These are phyloP conservation scores for Debaryomyces hansenii DNA, from an alignment of 805 yeast species.

Conservation along the genomic window DNA sequence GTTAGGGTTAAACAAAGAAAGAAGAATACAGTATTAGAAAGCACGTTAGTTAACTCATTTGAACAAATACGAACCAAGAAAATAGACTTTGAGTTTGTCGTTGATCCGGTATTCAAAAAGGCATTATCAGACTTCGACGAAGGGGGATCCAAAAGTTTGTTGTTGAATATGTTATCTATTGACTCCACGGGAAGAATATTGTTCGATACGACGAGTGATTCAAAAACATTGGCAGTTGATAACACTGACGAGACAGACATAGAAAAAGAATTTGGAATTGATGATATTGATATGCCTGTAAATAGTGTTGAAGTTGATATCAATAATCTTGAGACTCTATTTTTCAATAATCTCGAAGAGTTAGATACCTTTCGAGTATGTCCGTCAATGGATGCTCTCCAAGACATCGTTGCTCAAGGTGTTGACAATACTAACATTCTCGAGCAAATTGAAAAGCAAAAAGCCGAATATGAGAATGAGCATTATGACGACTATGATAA, in stretches of 20 bases:
- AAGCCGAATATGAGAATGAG: slow-evolving; percentile 8
- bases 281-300: slow-evolving; percentile 1
- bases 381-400: slow-evolving; percentile 66
- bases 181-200: slow-evolving; percentile 57
- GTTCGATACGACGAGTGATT: slow-evolving; percentile 58
- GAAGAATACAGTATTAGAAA: background rate
- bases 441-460: background rate
- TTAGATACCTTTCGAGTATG: slow-evolving; percentile 48
- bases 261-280: slow-evolving; percentile 7
- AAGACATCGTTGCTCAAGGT: slow-evolving; percentile 51
- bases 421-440: slow-evolving; percentile 24
- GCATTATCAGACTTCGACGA: slow-evolving; percentile 79
- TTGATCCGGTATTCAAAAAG: slow-evolving; percentile 75
- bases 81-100: slow-evolving; percentile 61
- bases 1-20: background rate
- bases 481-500: slow-evolving; percentile 12
- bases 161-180: slow-evolving; percentile 59
- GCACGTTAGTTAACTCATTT: slow-evolving; percentile 49
- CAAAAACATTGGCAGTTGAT: slow-evolving; percentile 15
- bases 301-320: slow-evolving; percentile 19
- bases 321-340: slow-evolving; percentile 13
- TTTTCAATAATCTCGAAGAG: slow-evolving; percentile 19
- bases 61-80: slow-evolving; percentile 52
- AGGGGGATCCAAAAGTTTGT: slow-evolving; percentile 74
- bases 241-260: slow-evolving; percentile 5